phyloP scores from a whole-genome alignment of 2,329 filamentous ascomycete genomes.

The Claviceps cyperi region DNA sequence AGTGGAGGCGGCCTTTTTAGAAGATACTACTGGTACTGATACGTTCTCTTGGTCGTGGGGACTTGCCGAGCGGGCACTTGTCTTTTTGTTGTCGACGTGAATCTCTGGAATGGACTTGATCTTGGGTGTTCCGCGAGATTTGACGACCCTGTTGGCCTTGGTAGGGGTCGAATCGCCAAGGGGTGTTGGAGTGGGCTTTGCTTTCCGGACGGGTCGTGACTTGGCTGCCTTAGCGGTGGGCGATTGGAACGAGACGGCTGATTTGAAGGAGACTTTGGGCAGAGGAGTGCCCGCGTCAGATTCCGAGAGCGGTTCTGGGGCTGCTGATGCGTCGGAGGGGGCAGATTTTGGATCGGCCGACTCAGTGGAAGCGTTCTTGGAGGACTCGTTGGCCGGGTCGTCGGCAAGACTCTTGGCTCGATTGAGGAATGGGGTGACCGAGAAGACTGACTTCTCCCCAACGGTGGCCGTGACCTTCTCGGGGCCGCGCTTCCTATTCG shows the following conservation, averaged over 20 bases:
- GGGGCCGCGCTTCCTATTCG: constrained; percentile 40
- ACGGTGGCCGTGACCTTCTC: constrained; percentile 31
- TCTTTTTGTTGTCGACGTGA: constrained; percentile 20
- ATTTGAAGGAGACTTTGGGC: constrained; percentile 7
- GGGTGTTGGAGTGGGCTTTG: constrained; percentile 24
- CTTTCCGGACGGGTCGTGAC: constrained; percentile 27
- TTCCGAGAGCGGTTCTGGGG: constrained; percentile 5
- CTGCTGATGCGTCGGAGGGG: background rate
- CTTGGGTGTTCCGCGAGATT: constrained; percentile 3
- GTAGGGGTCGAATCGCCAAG: constrained; percentile 30
- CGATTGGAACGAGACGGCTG: constrained; percentile 2
- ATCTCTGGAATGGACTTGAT: constrained; percentile 1
- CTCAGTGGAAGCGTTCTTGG: constrained; percentile 9
- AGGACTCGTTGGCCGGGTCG: constrained; percentile 16
- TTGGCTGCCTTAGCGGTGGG: constrained; percentile 15
- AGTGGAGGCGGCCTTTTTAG: constrained; percentile 7
- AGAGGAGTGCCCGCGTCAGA: constrained; percentile 12
- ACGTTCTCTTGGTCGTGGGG: constrained; percentile 18
- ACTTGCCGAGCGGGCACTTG: constrained; percentile 22
- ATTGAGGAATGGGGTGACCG: constrained; percentile 86
- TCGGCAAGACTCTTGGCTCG: constrained; percentile 44
- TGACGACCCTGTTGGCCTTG: constrained; percentile 26
- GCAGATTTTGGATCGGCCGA: constrained; percentile 19
- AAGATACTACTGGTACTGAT: background rate
- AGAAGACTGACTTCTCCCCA: constrained; percentile 84